A percentile compares a stretch with the other conserved stretches of the same genome.
Evolutionary conservation across 495 filamentous ascomycete genomes (phyloP).

Genomic region (Penicillium tannophilum): DNA sequence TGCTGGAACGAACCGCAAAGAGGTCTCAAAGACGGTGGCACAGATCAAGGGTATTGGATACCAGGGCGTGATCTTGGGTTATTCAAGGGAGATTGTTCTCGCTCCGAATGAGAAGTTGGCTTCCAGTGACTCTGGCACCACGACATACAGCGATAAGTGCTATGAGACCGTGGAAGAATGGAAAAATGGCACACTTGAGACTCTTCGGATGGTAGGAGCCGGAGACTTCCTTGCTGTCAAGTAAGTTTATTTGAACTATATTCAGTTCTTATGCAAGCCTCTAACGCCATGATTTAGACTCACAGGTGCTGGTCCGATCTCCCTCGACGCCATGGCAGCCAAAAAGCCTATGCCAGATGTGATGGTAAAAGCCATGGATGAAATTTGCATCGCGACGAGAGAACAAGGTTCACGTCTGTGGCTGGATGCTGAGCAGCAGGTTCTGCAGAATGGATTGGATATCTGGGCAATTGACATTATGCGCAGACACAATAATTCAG

Average conservation of each 20-base stretch:
- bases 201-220: constrained; percentile 61
- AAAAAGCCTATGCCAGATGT: constrained; percentile 26
- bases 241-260: constrained; percentile 31
- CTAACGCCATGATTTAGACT: constrained; percentile 18
- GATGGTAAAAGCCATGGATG: constrained; percentile 34
- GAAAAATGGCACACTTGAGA: constrained; percentile 69
- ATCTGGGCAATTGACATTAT: constrained; percentile 42
- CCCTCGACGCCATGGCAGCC: constrained; percentile 31
- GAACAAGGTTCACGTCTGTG: constrained; percentile 38
- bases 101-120: constrained; percentile 46
- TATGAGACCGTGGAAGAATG: constrained; percentile 63
- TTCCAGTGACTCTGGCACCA: constrained; percentile 14
- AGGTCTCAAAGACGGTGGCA: constrained; percentile 62
- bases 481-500: constrained; percentile 37
- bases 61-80: constrained; percentile 77
- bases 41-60: constrained; percentile 68
- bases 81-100: constrained; percentile 73
- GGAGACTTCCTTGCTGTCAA: constrained; percentile 83
- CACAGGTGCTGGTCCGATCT: constrained; percentile 36
- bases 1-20: constrained; percentile 66
- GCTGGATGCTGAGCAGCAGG: constrained; percentile 43
- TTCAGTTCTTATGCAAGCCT: not conserved
- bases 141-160: constrained; percentile 24
- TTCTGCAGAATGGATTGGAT: constrained; percentile 39
- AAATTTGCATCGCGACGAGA: constrained; percentile 30